Evolutionary conservation across 1,139 yeast genomes (phyloP).

Genomic region (Torulaspora globosa): DNA sequence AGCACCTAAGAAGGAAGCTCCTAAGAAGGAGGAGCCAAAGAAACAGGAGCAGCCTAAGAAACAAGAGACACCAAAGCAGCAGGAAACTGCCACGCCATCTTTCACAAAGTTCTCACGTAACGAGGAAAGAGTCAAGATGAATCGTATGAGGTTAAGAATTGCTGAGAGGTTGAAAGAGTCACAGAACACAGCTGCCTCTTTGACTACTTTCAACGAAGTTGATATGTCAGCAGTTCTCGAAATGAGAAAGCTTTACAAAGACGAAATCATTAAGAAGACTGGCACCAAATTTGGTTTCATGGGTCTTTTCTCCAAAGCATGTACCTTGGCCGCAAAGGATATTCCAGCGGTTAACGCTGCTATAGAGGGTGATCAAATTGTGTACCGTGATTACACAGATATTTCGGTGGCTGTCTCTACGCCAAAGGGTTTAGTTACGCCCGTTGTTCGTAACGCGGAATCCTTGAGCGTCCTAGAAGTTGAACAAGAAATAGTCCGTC

Average conservation of each 20-base stretch:
- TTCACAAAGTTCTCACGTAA: constrained; percentile 70
- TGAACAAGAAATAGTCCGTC: constrained; percentile 75
- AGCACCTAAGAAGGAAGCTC: constrained; percentile 18
- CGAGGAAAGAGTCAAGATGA: constrained; percentile 95
- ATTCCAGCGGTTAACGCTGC: constrained; percentile 95
- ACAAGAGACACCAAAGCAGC: constrained; percentile 28
- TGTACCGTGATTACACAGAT: constrained; percentile 94
- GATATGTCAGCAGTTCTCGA: constrained; percentile 92
- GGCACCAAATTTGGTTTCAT: constrained; percentile 96
- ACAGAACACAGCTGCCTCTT: constrained; percentile 97
- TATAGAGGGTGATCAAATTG: constrained; percentile 91
- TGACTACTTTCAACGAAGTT: constrained; percentile 96
- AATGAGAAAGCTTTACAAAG: constrained; percentile 95
- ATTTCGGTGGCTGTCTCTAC: constrained; percentile 97
- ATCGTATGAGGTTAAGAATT: constrained; percentile 98
- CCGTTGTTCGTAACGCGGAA: constrained; percentile 97
- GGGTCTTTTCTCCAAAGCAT: constrained; percentile 98
- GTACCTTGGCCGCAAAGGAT: constrained; percentile 88
- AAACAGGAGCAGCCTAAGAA: constrained; percentile 21
- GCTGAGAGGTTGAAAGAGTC: constrained; percentile 99
- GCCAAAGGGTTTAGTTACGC: constrained; percentile 98
- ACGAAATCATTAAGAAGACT: constrained; percentile 88
- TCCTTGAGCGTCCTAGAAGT: constrained; percentile 82
- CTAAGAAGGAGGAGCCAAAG: constrained; percentile 24
- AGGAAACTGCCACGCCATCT: constrained; percentile 40